Evolutionary conservation across 768 basidiomycete species (phyloP).

Genomic region (Lentinus tigrinus): DNA sequence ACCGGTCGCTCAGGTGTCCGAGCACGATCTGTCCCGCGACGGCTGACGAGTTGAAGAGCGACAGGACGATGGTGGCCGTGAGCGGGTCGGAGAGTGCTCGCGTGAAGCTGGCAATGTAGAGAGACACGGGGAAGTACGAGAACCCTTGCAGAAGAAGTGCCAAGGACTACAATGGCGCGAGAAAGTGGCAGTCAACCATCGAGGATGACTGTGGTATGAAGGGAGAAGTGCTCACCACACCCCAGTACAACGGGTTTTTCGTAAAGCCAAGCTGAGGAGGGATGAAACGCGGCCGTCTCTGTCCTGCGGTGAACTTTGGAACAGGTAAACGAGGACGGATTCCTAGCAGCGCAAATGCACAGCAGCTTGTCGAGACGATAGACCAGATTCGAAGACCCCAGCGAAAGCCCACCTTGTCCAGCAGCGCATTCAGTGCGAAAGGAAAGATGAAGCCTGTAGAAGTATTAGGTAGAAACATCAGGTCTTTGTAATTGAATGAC

Average conservation of each 20-base stretch:
- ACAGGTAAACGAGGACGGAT: slow-evolving; percentile 24
- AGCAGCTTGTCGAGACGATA: slow-evolving; percentile 10
- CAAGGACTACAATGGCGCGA: slow-evolving; percentile 3
- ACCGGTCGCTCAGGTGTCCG: slow-evolving; percentile 23
- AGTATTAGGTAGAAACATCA: neutral
- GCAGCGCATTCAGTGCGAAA: slow-evolving; percentile 15
- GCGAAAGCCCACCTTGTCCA: slow-evolving; percentile 16
- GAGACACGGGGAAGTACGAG: slow-evolving; percentile 27
- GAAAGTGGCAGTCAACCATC: too few species aligned
- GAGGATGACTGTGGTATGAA: neutral
- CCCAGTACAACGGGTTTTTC: slow-evolving; percentile 20
- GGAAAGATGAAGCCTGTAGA: slow-evolving; percentile 23
- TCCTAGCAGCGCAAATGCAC: slow-evolving; percentile 18
- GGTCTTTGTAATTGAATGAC: neutral
- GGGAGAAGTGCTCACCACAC: slow-evolving; percentile 15
- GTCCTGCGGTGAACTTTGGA: slow-evolving; percentile 14
- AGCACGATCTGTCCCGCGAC: slow-evolving; percentile 26
- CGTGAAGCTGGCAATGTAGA: slow-evolving; percentile 25
- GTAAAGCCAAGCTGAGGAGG: slow-evolving; percentile 22
- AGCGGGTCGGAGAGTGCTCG: slow-evolving; percentile 20
- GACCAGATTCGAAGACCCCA: slow-evolving; percentile 26
- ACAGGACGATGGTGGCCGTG: slow-evolving; percentile 21
- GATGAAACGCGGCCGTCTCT: slow-evolving; percentile 19
- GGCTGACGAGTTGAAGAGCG: slow-evolving; percentile 25
- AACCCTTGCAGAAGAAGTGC: slow-evolving; percentile 23